These are phyloP conservation scores for Neurospora sp. DNA, from an alignment of 495 filamentous ascomycete species.

Conservation along the genomic window DNA sequence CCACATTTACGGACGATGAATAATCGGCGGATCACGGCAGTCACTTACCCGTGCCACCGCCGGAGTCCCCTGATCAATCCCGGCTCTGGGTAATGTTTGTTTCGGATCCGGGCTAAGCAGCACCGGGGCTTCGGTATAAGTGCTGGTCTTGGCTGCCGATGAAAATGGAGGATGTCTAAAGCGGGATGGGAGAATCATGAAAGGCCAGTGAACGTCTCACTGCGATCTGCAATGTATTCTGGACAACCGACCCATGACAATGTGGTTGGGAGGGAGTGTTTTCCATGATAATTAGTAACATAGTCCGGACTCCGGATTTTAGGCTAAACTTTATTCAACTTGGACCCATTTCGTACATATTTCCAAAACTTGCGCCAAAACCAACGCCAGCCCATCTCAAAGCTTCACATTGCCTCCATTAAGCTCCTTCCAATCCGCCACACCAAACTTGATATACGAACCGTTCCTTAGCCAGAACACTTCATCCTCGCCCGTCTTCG, in stretches of 20 bases:
- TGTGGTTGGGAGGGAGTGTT: neutral
- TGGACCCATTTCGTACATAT: neutral
- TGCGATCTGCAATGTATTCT: neutral
- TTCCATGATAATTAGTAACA: neutral
- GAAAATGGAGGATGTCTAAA: neutral
- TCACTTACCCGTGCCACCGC: neutral
- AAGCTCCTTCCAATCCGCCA: slow-evolving; percentile 58
- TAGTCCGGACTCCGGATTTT: neutral
- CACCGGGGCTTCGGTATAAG: neutral
- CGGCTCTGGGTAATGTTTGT: neutral
- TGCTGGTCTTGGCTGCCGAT: neutral
- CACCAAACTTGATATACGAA: slow-evolving; percentile 57
- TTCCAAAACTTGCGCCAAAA: neutral
- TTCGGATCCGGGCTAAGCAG: neutral
- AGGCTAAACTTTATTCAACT: neutral
- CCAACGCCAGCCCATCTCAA: slow-evolving; percentile 23
- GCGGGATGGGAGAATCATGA: neutral
- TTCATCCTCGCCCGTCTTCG: slow-evolving; percentile 44
- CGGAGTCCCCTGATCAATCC: neutral
- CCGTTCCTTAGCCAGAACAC: slow-evolving; percentile 57
- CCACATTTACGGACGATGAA: neutral
- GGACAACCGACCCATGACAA: neutral
- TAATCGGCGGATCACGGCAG: neutral
- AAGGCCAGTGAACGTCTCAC: neutral
- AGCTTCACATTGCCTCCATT: slow-evolving; percentile 60